phyloP scores from a whole-genome alignment of 306 rosid genomes.

The Rosa rugosa region DNA sequence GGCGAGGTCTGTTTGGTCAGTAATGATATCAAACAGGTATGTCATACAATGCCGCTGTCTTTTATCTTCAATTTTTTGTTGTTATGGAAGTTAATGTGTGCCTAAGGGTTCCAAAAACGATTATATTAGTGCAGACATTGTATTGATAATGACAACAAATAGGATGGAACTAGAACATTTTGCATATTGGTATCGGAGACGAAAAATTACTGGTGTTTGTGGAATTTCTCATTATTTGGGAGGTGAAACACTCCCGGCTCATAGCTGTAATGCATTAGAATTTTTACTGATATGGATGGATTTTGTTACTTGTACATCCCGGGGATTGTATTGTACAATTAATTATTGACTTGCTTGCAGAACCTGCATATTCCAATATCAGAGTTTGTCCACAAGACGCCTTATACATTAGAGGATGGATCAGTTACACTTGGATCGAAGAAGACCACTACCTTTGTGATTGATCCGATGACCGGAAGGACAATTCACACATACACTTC shows the following conservation, averaged over 20 bases:
- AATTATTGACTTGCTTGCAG: conserved; percentile 40
- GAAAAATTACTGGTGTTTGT: no score
- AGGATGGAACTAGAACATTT: not conserved
- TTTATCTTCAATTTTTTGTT: not conserved
- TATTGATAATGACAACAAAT: not conserved
- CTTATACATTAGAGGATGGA: conserved; percentile 65
- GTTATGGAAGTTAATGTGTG: not conserved
- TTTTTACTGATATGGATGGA: no score
- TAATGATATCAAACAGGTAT: conserved; percentile 57
- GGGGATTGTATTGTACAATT: not conserved
- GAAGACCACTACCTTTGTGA: conserved; percentile 55
- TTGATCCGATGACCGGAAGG: conserved; percentile 62
- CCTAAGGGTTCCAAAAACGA: not conserved
- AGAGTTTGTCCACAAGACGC: conserved; percentile 55
- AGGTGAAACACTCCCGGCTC: no score
- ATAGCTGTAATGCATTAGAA: no score
- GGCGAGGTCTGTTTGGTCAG: conserved; percentile 60
- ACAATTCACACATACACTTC: conserved; percentile 36
- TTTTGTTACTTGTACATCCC: no score
- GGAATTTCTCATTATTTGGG: not conserved
- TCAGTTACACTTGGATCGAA: conserved; percentile 70
- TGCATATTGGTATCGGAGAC: no score
- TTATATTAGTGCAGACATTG: not conserved
- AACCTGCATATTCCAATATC: conserved; percentile 50
- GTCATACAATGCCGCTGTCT: conserved; percentile 13